phyloP scores from a whole-genome alignment of 176 grass and related monocot species.

The Hordeum marinum region DNA sequence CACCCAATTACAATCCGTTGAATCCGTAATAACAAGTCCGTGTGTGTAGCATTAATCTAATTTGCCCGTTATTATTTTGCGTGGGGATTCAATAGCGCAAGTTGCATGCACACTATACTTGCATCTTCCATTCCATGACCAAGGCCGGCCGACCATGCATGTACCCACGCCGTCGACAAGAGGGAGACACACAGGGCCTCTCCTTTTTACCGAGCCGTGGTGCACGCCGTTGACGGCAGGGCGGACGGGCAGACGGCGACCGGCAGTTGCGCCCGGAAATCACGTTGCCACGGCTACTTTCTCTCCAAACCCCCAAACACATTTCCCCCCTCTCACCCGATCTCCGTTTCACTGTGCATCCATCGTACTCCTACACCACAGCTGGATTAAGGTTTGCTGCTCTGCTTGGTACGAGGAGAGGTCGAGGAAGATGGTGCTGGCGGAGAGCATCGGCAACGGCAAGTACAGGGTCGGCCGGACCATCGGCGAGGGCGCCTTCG shows the following conservation, averaged over 20 bases:
- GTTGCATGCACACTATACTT: background rate
- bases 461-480: slow-evolving; percentile 61
- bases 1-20: too few relatives aligned
- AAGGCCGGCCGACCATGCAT: background rate
- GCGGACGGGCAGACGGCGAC: background rate
- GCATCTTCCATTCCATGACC: background rate
- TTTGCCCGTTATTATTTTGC: too few relatives aligned
- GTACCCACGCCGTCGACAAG: background rate
- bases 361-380: background rate
- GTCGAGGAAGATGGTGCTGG: slow-evolving; percentile 30
- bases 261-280: slow-evolving; percentile 26
- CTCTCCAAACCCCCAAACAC: slow-evolving; percentile 34
- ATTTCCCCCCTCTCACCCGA: slow-evolving; percentile 7
- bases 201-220: background rate
- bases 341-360: background rate
- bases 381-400: background rate
- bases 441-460: slow-evolving; percentile 45
- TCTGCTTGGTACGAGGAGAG: background rate
- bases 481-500: slow-evolving; percentile 66
- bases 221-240: slow-evolving; percentile 19
- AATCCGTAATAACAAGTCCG: too few relatives aligned
- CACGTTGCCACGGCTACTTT: slow-evolving; percentile 23
- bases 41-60: too few relatives aligned
- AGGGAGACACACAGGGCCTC: background rate
- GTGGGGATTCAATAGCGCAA: too few relatives aligned